A percentile compares a stretch with the other conserved stretches of the same genome.
These are phyloP conservation scores for Trichoderma hamatum DNA, from an alignment of 2,329 filamentous ascomycete species.

Conservation along the genomic window DNA sequence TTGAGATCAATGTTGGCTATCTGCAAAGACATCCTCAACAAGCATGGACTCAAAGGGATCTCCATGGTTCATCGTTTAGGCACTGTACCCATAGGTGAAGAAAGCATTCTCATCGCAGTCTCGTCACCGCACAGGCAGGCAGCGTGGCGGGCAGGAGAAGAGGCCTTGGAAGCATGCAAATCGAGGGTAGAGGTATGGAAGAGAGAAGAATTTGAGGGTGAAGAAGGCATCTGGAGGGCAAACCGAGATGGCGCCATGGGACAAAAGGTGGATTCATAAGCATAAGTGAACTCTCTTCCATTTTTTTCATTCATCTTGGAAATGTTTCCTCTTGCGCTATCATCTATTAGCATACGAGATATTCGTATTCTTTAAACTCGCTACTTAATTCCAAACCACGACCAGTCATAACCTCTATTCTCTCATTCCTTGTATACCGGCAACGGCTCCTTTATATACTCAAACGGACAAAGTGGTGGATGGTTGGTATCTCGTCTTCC, in stretches of 20 bases:
- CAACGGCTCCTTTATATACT: conserved; percentile 44
- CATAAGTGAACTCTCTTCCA: neutral
- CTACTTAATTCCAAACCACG: neutral
- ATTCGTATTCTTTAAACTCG: neutral
- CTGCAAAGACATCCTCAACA: conserved; percentile 56
- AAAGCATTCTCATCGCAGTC: conserved; percentile 89
- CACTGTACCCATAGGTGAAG: conserved; percentile 83
- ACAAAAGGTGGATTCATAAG: conserved; percentile 45
- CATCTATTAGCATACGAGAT: conserved; percentile 2
- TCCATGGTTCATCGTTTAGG: conserved; percentile 85
- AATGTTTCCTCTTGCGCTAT: conserved; percentile 9
- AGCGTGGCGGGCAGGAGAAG: conserved; percentile 86
- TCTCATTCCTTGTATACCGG: conserved; percentile 39
- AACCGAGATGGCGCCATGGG: conserved; percentile 75
- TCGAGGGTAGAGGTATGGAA: conserved; percentile 94
- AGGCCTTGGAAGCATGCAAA: conserved; percentile 86
- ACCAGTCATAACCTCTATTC: neutral
- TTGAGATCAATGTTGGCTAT: conserved; percentile 70
- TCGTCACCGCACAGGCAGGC: conserved; percentile 80
- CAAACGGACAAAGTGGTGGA: conserved; percentile 44
- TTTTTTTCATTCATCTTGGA: neutral
- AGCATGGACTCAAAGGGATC: conserved; percentile 71
- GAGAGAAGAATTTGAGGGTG: conserved; percentile 79
- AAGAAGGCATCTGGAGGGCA: conserved; percentile 81
- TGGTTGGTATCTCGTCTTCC: conserved; percentile 35